A percentile compares a stretch with the other conserved stretches of the same genome.
phyloP scores from a whole-genome alignment of 2,329 filamentous ascomycete genomes.

The Metarhizium album region DNA sequence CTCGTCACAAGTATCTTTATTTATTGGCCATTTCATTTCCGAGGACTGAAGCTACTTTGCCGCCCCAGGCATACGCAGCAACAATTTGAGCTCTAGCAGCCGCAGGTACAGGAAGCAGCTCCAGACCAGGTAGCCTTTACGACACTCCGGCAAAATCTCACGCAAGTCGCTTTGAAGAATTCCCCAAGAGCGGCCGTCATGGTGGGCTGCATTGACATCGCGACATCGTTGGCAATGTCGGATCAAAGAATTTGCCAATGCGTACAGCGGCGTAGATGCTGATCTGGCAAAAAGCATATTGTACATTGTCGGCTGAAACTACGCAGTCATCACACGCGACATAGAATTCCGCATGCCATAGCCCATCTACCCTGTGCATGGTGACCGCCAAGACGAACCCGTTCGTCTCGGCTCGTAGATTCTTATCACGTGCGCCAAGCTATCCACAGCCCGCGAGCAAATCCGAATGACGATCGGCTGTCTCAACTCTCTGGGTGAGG shows the following conservation, averaged over 20 bases:
- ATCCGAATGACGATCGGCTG: conserved; percentile 31
- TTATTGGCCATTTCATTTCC: not conserved
- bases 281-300: not conserved
- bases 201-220: conserved; percentile 5
- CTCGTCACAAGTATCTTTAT: too few relatives aligned
- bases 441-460: conserved; percentile 27
- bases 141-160: conserved; percentile 13
- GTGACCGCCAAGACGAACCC: conserved; percentile 25
- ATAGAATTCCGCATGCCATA: conserved; percentile 15
- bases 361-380: conserved; percentile 31
- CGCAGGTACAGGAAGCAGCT: not conserved
- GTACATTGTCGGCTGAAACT: not conserved
- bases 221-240: not conserved
- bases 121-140: not conserved
- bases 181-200: conserved; percentile 14
- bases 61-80: not conserved
- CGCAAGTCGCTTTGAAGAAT: conserved; percentile 17
- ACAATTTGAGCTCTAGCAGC: not conserved
- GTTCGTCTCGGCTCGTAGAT: conserved; percentile 26
- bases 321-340: not conserved
- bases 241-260: not conserved
- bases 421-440: conserved; percentile 20
- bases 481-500: conserved; percentile 22
- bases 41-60: not conserved
- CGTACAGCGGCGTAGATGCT: not conserved